phyloP scores from a whole-genome alignment of 495 filamentous ascomycete genomes.

The Rusavskia elegans region DNA sequence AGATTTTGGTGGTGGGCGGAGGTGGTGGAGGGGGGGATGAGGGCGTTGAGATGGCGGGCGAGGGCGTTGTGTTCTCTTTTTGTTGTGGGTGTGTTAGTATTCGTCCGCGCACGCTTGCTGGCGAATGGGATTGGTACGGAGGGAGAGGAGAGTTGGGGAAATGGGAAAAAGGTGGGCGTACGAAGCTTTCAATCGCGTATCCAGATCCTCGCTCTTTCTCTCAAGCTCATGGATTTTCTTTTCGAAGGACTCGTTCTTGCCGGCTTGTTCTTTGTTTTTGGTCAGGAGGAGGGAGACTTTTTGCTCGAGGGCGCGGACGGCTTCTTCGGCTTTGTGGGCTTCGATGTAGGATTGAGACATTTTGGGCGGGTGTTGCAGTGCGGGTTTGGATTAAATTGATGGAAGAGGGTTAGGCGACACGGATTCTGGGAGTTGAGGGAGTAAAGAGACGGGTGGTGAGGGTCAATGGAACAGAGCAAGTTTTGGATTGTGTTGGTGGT shows the following conservation, averaged over 20 bases:
- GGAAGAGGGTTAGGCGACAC: neutral
- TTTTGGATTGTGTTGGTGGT: neutral
- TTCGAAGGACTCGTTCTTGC: slow-evolving; percentile 1
- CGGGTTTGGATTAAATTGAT: no score
- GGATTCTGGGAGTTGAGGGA: neutral
- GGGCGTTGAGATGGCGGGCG: slow-evolving; percentile 7
- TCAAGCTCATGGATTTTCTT: slow-evolving; percentile 3
- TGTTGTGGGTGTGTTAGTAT: neutral
- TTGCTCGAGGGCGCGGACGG: slow-evolving; percentile 1
- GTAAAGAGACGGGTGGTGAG: neutral
- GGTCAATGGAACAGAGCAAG: neutral
- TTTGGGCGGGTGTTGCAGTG: neutral
- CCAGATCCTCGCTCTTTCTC: slow-evolving; percentile 5
- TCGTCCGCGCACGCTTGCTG: neutral
- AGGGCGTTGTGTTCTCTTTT: slow-evolving; percentile 12
- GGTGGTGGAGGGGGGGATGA: slow-evolving; percentile 7
- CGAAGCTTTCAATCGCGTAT: slow-evolving; percentile 9
- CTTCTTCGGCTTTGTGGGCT: neutral
- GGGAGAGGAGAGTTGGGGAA: neutral
- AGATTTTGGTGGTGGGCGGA: slow-evolving; percentile 6
- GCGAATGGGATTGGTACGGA: neutral
- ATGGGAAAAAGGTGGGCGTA: neutral
- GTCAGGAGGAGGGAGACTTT: neutral
- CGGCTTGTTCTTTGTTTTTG: neutral
- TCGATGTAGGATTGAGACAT: neutral